Evolutionary conservation across 208 protist species (phyloP), one percentile per base, ranked within the genome.

Genomic region (Strigomonas culicis): DNA sequence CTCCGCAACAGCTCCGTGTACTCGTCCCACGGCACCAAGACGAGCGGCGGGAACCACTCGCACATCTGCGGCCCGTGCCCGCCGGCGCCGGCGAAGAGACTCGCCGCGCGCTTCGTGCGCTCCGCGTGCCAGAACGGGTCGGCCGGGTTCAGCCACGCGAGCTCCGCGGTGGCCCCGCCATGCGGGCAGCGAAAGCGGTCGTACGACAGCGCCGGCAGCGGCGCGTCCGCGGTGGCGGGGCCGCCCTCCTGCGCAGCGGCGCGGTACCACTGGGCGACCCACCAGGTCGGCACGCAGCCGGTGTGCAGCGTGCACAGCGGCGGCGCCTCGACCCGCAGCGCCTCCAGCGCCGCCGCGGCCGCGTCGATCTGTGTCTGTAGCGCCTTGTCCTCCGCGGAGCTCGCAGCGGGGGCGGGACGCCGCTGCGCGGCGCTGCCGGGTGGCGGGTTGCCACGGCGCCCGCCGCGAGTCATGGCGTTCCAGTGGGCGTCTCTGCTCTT

Each of bases 281-380:
- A 95, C 81, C 77, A 88, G 55, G 79, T 89, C 41, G 88, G 88
- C 36, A 95, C 59, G 59, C 82, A 91, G 39, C 83, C 88, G 36
- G 27, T 27, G 66, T 85, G 85, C 19, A 64, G 57, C 1, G 11
- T 27, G 4, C 13, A 56, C 0, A 31, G 47, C 10, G 32, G 58
- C 6, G 21, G 59, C 22, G 13, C 30, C 27, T 3, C 47, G 2
- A 49, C 2, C 13, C 3, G 6, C 6, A 58, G 47, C 0, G 28
- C 31, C 25, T 56, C 44, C 24, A 27, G 30, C 1, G 27, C 58
- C 50, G 50, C 25, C 41, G 34, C 25, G 11, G 55, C 32, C 32
- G 47, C 36, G 27, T 46, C 7, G 4, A 27, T 17, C 19, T 44
- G 39, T 6, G 39, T 15, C 8, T 44, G 39, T 2, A 44, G 39